Evolutionary conservation across 441 rosid species (phyloP), one percentile per base, ranked within the genome.

Genomic region (Aquilaria agallochum): DNA sequence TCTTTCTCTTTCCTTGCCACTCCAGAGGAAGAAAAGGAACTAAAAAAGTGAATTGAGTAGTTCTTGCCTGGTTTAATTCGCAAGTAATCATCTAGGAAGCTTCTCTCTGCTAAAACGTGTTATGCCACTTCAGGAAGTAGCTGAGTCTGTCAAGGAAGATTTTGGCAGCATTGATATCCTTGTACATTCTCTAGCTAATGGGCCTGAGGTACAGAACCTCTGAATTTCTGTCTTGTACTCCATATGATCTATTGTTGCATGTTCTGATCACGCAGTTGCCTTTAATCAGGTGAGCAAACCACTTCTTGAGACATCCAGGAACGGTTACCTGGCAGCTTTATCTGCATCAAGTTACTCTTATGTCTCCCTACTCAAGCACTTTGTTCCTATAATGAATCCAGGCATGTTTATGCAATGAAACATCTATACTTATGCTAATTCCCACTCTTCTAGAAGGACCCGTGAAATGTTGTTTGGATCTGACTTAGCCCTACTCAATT

Each of bases 271-370:
- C 20, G 12, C 50, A 32, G 50, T 62, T 56, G 63, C 31, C 49
- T 51, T 20, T 80, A 58, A 79, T 80, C 67, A 89, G 96, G 95
- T 92, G 47, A 86, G 60, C 66, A 92, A 95, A 59, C 97, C 97
- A 63, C 90, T 95, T 61, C 67, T 95, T 72, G 96, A 92, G 79
- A 95, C 98, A 62, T 86, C 98, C 10, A 81, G 99, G 76, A 75
- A 85, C 32, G 98, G 99, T 44, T 92, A 95, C 69, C 93, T 92
- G 54, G 93, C 95, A 50, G 97, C 98, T 56, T 62, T 95, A 15
- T 95, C 98, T 53, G 98, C 97, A 59, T 92, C 98, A 51, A 95
- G 98, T 70, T 95, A 90, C 80, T 95, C 99, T 5, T 92, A 75
- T 67, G 76, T 95, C 59, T 95, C 99, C 63, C 72, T 92, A 66